These are phyloP conservation scores for Clavispora fructus DNA, from an alignment of 805 yeast genomes.

Conservation along the genomic window DNA sequence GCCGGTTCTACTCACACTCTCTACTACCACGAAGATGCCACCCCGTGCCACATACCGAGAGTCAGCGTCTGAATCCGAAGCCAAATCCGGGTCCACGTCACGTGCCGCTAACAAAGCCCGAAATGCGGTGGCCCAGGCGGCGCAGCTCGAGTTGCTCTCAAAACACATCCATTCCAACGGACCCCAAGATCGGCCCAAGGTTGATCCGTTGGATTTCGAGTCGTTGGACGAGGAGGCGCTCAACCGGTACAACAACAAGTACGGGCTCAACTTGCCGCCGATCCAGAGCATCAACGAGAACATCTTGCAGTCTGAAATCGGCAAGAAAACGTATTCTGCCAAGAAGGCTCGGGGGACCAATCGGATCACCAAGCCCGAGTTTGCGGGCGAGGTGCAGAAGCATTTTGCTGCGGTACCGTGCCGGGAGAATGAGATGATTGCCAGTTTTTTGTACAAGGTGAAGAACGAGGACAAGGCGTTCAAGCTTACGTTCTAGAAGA, in stretches of 20 bases:
- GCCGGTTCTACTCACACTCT: background rate
- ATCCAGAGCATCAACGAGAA: conserved; percentile 66
- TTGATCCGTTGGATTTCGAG: conserved; percentile 66
- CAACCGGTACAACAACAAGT: conserved; percentile 61
- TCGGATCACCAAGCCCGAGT: conserved; percentile 53
- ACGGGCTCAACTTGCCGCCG: conserved; percentile 51
- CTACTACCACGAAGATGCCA: conserved; percentile 6
- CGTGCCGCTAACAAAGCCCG: conserved; percentile 56
- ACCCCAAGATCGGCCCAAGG: conserved; percentile 48
- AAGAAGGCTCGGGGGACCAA: conserved; percentile 21
- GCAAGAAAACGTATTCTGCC: conserved; percentile 54
- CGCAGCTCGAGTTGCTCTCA: conserved; percentile 62
- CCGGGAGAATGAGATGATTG: conserved; percentile 80
- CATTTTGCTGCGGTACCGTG: conserved; percentile 60
- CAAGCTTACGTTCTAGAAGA: conserved; percentile 30
- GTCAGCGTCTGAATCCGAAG: conserved; percentile 34
- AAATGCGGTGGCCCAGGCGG: conserved; percentile 58
- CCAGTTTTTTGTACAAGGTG: conserved; percentile 83
- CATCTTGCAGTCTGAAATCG: conserved; percentile 64
- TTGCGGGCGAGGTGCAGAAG: conserved; percentile 55
- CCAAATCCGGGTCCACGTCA: conserved; percentile 14
- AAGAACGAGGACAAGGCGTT: conserved; percentile 56
- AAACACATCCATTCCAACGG: conserved; percentile 72
- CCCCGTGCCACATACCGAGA: conserved; percentile 23
- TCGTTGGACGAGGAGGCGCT: conserved; percentile 57